Evolutionary conservation across 2,329 filamentous ascomycete genomes (phyloP).

Genomic region (Pseudocercospora musae): DNA sequence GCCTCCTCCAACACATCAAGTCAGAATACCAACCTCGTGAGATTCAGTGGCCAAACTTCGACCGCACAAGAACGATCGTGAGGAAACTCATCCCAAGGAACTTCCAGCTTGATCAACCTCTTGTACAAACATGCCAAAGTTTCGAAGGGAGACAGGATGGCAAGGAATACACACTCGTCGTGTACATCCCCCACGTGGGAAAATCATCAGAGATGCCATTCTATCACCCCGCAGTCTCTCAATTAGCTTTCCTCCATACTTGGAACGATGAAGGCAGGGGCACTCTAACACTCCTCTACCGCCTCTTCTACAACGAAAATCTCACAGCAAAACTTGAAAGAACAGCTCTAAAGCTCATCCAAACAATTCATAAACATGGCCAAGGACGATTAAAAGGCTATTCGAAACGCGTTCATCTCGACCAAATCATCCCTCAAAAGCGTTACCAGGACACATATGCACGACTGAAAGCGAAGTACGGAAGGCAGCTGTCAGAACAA

Average conservation of each 20-base stretch:
- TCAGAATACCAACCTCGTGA: constrained; percentile 35
- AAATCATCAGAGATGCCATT: constrained; percentile 67
- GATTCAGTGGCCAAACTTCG: constrained; percentile 31
- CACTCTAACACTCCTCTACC: constrained; percentile 15
- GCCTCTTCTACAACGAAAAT: constrained; percentile 42
- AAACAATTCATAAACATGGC: constrained; percentile 70
- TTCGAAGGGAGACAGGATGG: constrained; percentile 36
- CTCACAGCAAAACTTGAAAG: constrained; percentile 54
- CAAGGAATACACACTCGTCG: constrained; percentile 53
- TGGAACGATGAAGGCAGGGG: constrained; percentile 42
- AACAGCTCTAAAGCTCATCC: constrained; percentile 66
- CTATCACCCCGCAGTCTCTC: constrained; percentile 77
- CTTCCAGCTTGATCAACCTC: constrained; percentile 65
- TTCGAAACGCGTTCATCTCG: constrained; percentile 78
- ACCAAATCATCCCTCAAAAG: constrained; percentile 73
- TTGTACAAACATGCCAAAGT: constrained; percentile 81
- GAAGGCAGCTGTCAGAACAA: constrained; percentile 62
- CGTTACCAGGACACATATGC: constrained; percentile 79
- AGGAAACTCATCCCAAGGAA: constrained; percentile 80
- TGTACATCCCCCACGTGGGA: constrained; percentile 74
- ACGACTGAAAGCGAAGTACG: constrained; percentile 74
- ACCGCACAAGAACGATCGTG: constrained; percentile 63
- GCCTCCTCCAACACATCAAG: constrained; percentile 44
- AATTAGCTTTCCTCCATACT: constrained; percentile 72
- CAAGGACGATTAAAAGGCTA: constrained; percentile 64